These are phyloP conservation scores for Exserohilum turcica DNA, from an alignment of 2,329 filamentous ascomycete species.

Conservation along the genomic window DNA sequence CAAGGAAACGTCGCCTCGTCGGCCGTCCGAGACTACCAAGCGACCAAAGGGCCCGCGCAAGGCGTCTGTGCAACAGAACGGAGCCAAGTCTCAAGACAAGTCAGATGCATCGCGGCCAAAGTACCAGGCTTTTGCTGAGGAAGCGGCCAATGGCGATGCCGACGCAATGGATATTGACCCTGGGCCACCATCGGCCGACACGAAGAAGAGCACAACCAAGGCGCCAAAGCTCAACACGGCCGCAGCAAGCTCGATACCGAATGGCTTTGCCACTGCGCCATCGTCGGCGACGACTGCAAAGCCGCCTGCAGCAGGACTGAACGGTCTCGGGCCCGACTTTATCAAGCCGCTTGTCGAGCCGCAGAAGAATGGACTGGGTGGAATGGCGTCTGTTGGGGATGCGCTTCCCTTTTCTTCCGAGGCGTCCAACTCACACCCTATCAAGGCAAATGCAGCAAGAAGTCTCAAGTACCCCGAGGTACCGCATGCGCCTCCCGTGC, in stretches of 20 bases:
- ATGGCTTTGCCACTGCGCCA: conserved; percentile 22
- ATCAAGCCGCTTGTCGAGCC: conserved; percentile 55
- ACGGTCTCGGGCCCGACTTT: conserved; percentile 58
- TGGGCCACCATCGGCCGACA: conserved; percentile 32
- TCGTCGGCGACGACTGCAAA: conserved; percentile 23
- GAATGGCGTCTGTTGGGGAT: conserved; percentile 59
- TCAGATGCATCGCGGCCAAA: conserved; percentile 32
- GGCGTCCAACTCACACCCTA: conserved; percentile 52
- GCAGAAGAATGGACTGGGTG: conserved; percentile 54
- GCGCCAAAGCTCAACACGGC: conserved; percentile 11
- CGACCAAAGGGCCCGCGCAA: conserved; percentile 39
- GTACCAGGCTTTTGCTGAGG: conserved; percentile 42
- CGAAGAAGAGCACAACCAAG: conserved; percentile 2
- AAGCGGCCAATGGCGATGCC: conserved; percentile 28
- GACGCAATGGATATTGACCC: conserved; percentile 58
- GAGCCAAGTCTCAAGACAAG: conserved; percentile 39
- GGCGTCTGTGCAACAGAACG: conserved; percentile 38
- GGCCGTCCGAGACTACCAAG: conserved; percentile 34
- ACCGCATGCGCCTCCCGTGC: conserved; percentile 56
- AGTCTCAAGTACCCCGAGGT: conserved; percentile 57
- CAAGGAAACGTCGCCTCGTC: conserved; percentile 41
- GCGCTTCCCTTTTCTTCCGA: conserved; percentile 65
- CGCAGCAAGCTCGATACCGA: conserved; percentile 16
- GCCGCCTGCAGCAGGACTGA: conserved; percentile 27
- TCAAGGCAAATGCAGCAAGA: conserved; percentile 46